Evolutionary conservation across 768 basidiomycete genomes (phyloP).

Genomic region (Podaxis rugospora): DNA sequence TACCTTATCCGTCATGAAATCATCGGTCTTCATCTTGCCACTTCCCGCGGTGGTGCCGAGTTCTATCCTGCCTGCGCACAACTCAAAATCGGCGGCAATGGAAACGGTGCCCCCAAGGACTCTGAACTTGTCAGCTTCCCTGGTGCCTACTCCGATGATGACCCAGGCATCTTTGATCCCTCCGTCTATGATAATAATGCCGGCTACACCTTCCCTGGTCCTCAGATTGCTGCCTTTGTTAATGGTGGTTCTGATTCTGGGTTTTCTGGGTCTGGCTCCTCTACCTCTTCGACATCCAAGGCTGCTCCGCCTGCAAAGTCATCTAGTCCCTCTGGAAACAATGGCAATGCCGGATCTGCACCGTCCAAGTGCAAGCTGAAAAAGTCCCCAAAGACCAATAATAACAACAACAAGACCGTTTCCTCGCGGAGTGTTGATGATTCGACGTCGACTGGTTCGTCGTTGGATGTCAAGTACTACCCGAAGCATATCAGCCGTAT

Average conservation of each 20-base stretch:
- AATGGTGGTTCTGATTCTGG: conserved; percentile 12
- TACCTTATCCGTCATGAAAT: conserved; percentile 80
- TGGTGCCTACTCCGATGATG: conserved; percentile 65
- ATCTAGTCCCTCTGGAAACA: background rate
- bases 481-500: conserved; percentile 29
- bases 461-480: conserved; percentile 14
- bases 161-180: conserved; percentile 68
- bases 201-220: conserved; percentile 47
- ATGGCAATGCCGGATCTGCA: background rate
- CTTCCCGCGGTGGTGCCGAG: conserved; percentile 58
- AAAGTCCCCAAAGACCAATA: background rate
- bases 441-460: background rate
- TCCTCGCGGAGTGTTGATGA: background rate
- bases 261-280: background rate
- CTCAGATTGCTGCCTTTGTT: conserved; percentile 40
- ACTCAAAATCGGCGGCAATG: conserved; percentile 50
- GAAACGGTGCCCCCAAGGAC: conserved; percentile 39
- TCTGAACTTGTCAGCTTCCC: conserved; percentile 62
- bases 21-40: conserved; percentile 69
- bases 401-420: background rate
- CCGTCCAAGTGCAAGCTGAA: conserved; percentile 8
- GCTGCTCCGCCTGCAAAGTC: background rate
- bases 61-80: conserved; percentile 76
- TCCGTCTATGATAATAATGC: conserved; percentile 28
- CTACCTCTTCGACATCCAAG: background rate